Conservation (phyloP, 2,329 filamentous ascomycete species). For the Apiospora kogelbergensis region DNA sequence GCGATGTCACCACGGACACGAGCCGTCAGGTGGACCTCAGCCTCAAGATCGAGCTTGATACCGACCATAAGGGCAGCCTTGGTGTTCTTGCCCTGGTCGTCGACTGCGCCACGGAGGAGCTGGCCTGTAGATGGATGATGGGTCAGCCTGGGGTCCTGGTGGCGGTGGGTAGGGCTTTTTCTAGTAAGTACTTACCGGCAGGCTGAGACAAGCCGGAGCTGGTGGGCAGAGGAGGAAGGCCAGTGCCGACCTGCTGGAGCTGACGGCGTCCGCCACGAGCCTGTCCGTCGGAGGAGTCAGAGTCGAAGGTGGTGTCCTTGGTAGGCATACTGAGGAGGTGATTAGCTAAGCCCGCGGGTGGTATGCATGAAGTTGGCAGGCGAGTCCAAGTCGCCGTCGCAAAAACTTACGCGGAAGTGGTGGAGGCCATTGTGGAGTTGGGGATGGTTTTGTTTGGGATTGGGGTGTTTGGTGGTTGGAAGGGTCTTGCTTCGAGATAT, state of each 20-base stretch:
- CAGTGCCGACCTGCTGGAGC: constrained; percentile 12
- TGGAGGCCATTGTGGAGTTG: constrained; percentile 11
- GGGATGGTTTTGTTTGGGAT: neutral
- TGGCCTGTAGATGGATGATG: constrained; percentile 37
- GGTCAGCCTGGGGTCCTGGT: neutral
- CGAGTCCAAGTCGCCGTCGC: neutral
- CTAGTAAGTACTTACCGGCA: constrained; percentile 24
- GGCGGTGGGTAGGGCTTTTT: no score
- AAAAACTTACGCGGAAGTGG: constrained; percentile 3
- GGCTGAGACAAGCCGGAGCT: constrained; percentile 39
- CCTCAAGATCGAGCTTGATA: constrained; percentile 64
- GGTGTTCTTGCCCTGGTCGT: constrained; percentile 58
- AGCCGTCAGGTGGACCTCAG: constrained; percentile 61
- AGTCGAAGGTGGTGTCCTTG: constrained; percentile 6
- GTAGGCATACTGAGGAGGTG: neutral
- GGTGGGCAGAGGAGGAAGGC: constrained; percentile 32
- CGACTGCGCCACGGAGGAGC: constrained; percentile 56
- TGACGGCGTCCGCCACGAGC: constrained; percentile 36
- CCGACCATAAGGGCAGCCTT: constrained; percentile 58
- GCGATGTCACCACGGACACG: constrained; percentile 61
- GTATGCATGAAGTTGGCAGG: neutral
- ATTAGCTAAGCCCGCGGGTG: constrained; percentile 10
- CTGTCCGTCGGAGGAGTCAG: constrained; percentile 29
- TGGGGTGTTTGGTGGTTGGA: neutral
- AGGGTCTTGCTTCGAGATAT: neutral